phyloP scores from a whole-genome alignment of 1,139 yeast species.

The Saccharomycopsis hybrid region DNA sequence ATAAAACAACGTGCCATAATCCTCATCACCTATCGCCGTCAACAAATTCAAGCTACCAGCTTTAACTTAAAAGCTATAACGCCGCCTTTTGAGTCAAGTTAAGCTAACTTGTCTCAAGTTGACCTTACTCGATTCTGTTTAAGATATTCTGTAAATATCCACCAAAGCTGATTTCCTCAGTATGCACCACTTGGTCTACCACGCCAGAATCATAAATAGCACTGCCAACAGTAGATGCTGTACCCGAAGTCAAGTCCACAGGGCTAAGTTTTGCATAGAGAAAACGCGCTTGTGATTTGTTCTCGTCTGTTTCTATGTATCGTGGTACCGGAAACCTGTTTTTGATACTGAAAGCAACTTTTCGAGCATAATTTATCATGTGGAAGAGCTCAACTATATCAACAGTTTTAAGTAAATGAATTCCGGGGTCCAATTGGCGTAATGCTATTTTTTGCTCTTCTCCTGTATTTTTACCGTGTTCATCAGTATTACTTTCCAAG shows the following conservation, averaged over 20 bases:
- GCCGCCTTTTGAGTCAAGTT: no score
- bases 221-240: no score
- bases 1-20: no score
- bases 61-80: no score
- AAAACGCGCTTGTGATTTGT: constrained; percentile 64
- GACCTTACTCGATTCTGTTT: no score
- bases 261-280: constrained; percentile 59
- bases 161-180: constrained; percentile 10
- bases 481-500: neutral
- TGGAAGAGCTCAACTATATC: constrained; percentile 8
- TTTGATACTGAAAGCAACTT: neutral
- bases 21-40: no score
- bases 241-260: no score
- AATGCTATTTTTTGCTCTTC: no score
- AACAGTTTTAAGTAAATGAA: constrained; percentile 2
- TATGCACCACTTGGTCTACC: neutral
- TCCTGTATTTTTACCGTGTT: no score
- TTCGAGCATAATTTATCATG: constrained; percentile 1
- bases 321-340: constrained; percentile 61
- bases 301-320: constrained; percentile 59
- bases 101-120: no score
- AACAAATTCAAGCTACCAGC: no score
- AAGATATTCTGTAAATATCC: constrained; percentile 7
- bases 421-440: constrained; percentile 6
- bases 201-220: no score